Evolutionary conservation across 345 rosid genomes (phyloP).

Genomic region (Sonneratia alba): DNA sequence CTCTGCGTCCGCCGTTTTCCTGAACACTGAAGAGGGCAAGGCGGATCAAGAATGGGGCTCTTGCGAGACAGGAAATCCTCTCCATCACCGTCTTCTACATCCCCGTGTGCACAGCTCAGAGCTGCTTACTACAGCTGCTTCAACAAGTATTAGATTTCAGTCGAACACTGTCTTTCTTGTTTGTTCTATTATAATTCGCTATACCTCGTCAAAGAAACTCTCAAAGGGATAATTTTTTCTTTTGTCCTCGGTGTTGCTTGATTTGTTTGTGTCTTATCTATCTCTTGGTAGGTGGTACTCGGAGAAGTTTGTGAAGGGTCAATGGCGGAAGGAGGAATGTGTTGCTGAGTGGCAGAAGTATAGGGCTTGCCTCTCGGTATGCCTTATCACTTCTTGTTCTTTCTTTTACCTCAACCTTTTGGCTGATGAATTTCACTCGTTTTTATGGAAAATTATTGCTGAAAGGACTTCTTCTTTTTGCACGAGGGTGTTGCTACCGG

Average conservation of each 20-base stretch:
- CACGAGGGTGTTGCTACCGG: background rate
- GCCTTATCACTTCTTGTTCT: background rate
- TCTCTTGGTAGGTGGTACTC: constrained; percentile 58
- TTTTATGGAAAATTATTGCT: background rate
- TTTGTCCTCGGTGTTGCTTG: background rate
- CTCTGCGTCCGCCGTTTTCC: background rate
- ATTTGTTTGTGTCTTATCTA: background rate
- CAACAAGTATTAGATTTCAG: constrained; percentile 34
- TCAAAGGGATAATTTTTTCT: background rate
- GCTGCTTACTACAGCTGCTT: constrained; percentile 75
- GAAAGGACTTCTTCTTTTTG: background rate
- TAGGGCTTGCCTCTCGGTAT: constrained; percentile 73
- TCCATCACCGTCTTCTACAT: constrained; percentile 40
- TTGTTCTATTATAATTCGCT: background rate
- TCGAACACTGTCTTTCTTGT: background rate
- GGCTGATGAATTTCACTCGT: background rate
- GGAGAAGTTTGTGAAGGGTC: constrained; percentile 74
- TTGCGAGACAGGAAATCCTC: constrained; percentile 22
- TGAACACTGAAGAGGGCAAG: background rate
- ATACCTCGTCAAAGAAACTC: background rate
- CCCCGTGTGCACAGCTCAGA: constrained; percentile 66
- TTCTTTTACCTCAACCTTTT: background rate
- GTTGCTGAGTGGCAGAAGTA: constrained; percentile 66
- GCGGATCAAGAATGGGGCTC: constrained; percentile 23
- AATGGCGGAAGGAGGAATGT: constrained; percentile 74